Base-by-base conservation (phyloP, 176 grass and related monocot genomes). In the Poa pratensis region DNA sequence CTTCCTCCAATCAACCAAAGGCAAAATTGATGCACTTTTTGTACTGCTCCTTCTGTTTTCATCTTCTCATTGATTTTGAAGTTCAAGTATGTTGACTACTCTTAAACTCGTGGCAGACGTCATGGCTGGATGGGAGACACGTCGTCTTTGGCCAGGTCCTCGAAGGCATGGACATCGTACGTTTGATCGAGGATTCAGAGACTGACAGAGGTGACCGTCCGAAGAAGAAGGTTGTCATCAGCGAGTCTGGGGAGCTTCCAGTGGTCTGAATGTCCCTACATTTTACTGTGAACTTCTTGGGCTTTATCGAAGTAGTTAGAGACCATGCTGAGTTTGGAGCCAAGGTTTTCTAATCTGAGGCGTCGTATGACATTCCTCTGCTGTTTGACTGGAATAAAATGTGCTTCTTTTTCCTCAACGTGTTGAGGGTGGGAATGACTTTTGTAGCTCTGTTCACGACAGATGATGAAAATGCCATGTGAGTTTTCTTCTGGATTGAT, bases 131-230 rank as follows among this genome's bases (percentile, higher is more conserved):
- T 9, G 91, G 91, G 59, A 98, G 90, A 65, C 93, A 96, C 0
- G 96, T 96, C 4, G 93, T 99, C 22, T 94, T 99, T 69, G 96
- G 93, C 40, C 96, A 99, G 78, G 84, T 99, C 53, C 72, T 99
- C 4, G 93, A 99, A 90, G 96, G 96, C 68, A 66, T 98, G 93
- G 96, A 98, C 52, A 81, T 95, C 0, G 88, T 95, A 19, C 90
- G 7, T 80, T 17, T 76, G 80, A 90, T 97, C 3, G 95, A 97
- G 83, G 90, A 87, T 0, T 87, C 90, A 43, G 92, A 95, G 87
- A 95, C 95, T 7, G 95, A 97, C 80, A 90, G 95, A 55, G 95
- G 93, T 9, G 95, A 97, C 83, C 91, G 91, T 19, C 91, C 92
- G 0, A 91, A 88, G 86, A 97, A 95, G 92, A 94, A 90, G 77